Percentiles rank a stretch among this genome's conserved stretches.
Evolutionary conservation across 208 protist genomes (phyloP).

Genomic region (Trypanosoma boissoni): DNA sequence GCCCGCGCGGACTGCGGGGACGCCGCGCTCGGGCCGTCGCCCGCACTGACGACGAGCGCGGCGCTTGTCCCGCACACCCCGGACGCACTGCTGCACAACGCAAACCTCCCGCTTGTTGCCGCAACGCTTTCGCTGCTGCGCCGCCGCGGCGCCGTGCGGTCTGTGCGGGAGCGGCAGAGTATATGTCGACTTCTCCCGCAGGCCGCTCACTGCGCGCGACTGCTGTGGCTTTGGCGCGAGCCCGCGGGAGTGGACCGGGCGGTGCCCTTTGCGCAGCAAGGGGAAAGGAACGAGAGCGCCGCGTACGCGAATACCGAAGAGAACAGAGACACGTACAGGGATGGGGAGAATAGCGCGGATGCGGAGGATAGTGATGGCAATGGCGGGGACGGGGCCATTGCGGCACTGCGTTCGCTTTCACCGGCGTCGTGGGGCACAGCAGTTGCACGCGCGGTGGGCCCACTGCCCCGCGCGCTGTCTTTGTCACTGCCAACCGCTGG

Average conservation of each 20-base stretch:
- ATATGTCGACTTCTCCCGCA: conserved; percentile 41
- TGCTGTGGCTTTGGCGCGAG: conserved; percentile 58
- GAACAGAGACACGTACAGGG: neutral
- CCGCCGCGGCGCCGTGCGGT: conserved; percentile 36
- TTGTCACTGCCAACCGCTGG: too few relatives aligned
- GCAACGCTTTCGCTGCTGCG: conserved; percentile 38
- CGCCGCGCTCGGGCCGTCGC: neutral
- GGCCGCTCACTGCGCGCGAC: conserved; percentile 30
- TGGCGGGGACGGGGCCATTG: conserved; percentile 13
- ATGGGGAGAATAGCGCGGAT: neutral
- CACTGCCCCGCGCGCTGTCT: too few relatives aligned
- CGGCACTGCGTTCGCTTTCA: conserved; percentile 15
- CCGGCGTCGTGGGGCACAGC: conserved; percentile 6
- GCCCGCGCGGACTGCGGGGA: conserved; percentile 14
- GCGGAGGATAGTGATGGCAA: conserved; percentile 4
- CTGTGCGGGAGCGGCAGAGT: conserved; percentile 26
- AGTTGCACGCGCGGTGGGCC: conserved; percentile 8
- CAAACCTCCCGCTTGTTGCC: conserved; percentile 19
- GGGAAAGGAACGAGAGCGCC: neutral
- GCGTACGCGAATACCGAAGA: neutral
- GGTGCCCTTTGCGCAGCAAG: too few relatives aligned
- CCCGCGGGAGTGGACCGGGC: neutral
- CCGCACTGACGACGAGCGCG: conserved; percentile 20
- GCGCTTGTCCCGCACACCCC: conserved; percentile 17
- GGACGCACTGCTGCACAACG: conserved; percentile 16